phyloP scores from a whole-genome alignment of 1,284 basidiomycete species.

The Mycena sp. region DNA sequence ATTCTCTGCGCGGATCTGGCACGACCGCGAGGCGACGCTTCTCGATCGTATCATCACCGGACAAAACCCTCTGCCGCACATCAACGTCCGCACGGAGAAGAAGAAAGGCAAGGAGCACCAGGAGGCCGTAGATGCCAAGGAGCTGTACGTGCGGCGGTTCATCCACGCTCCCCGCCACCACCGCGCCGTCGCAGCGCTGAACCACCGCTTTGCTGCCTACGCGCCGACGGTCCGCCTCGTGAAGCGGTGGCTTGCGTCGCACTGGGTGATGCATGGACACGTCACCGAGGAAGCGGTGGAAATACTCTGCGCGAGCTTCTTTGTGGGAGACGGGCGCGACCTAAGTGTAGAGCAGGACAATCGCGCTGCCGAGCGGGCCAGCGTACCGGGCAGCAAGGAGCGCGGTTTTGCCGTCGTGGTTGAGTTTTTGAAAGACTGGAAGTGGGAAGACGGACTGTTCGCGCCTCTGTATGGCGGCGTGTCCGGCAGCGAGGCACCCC shows the following conservation, averaged over 20 bases:
- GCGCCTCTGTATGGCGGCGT: conserved; percentile 66
- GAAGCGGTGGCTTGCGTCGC: conserved; percentile 93
- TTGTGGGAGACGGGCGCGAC: conserved; percentile 54
- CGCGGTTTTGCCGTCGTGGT: conserved; percentile 87
- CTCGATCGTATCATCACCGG: conserved; percentile 76
- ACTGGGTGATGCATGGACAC: conserved; percentile 84
- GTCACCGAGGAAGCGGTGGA: conserved; percentile 85
- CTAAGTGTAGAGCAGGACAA: conserved; percentile 43
- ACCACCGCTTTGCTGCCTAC: conserved; percentile 84
- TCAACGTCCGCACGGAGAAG: conserved; percentile 47
- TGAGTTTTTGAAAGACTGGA: conserved; percentile 84
- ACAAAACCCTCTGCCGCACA: conserved; percentile 48
- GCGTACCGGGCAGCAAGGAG: conserved; percentile 74
- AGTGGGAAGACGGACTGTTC: conserved; percentile 76
- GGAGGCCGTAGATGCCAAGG: conserved; percentile 71
- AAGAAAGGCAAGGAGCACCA: conserved; percentile 60
- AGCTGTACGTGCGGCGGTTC: conserved; percentile 76
- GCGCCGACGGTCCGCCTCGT: conserved; percentile 87
- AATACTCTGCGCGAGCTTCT: conserved; percentile 79
- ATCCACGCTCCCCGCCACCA: conserved; percentile 88
- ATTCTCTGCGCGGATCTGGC: conserved; percentile 86
- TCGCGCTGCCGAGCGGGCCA: conserved; percentile 40
- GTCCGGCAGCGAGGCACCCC: not conserved
- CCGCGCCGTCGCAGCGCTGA: conserved; percentile 81
- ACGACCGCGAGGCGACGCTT: conserved; percentile 87